Percentiles rank a stretch among this genome's conserved stretches.
Evolutionary conservation across 306 rosid species (phyloP).

Genomic region (Vicia sativa): DNA sequence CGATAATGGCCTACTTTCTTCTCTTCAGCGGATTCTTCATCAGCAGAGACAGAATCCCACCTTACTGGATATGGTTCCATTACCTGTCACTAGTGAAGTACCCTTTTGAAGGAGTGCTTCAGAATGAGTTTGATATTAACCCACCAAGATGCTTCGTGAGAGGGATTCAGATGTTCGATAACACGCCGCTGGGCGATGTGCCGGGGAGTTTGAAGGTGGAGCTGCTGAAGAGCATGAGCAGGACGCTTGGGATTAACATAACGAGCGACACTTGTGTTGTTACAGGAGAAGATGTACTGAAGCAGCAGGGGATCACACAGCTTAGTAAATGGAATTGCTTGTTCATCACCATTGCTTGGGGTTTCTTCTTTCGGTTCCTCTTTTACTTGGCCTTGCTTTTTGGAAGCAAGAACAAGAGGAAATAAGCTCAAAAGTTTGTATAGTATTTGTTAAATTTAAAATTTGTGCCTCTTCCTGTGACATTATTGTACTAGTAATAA

Average conservation of each 20-base stretch:
- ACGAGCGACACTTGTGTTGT: slow-evolving; percentile 65
- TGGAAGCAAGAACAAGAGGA: slow-evolving; percentile 83
- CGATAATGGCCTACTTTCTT: slow-evolving; percentile 74
- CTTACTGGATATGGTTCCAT: slow-evolving; percentile 90
- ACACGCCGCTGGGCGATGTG: slow-evolving; percentile 60
- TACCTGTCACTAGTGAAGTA: slow-evolving; percentile 81
- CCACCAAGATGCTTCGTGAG: slow-evolving; percentile 64
- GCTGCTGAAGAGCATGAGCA: slow-evolving; percentile 69
- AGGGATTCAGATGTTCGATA: slow-evolving; percentile 81
- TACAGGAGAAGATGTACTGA: slow-evolving; percentile 70
- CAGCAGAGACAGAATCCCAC: slow-evolving; percentile 69
- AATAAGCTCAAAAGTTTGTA: background rate
- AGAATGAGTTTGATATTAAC: slow-evolving; percentile 60
- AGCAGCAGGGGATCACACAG: slow-evolving; percentile 76
- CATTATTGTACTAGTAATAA: background rate
- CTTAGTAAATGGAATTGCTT: slow-evolving; percentile 77
- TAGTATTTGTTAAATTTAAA: background rate
- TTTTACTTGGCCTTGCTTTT: slow-evolving; percentile 65
- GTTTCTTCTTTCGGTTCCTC: slow-evolving; percentile 74
- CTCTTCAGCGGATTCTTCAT: slow-evolving; percentile 94
- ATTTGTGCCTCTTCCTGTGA: background rate
- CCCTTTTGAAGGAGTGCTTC: slow-evolving; percentile 84
- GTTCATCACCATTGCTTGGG: slow-evolving; percentile 79
- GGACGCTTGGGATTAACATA: slow-evolving; percentile 60
- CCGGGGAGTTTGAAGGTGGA: slow-evolving; percentile 53